These are phyloP conservation scores for Mucor sp. DNA, from an alignment of 371 early-diverging fungal species.

Conservation along the genomic window DNA sequence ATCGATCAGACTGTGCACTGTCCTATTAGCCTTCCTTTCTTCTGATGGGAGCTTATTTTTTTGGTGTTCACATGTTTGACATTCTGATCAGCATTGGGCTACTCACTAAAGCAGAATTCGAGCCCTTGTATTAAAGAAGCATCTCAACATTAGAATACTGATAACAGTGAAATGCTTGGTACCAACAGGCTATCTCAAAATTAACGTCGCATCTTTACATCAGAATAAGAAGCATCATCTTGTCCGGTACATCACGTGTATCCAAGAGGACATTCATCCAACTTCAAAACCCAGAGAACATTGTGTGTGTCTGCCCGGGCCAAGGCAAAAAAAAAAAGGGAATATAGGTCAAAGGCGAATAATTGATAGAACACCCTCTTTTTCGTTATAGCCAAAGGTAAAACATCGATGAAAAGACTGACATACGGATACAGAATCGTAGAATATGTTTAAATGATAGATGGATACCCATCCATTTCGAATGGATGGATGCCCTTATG, in stretches of 20 bases:
- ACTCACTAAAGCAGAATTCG: no score
- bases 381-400: slow-evolving; percentile 28
- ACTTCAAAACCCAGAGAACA: neutral
- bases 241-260: neutral
- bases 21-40: no score
- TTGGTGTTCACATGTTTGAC: no score
- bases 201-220: no score
- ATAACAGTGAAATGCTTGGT: no score
- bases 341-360: slow-evolving; percentile 10
- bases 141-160: no score
- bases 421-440: neutral
- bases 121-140: no score
- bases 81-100: no score
- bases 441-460: slow-evolving; percentile 9
- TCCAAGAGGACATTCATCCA: neutral
- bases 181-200: no score
- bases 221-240: neutral
- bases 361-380: slow-evolving; percentile 25
- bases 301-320: neutral
- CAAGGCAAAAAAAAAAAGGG: neutral
- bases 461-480: slow-evolving; percentile 7
- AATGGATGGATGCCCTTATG: slow-evolving; percentile 8
- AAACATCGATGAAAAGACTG: slow-evolving; percentile 1
- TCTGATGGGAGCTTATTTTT: no score
- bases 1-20: no score